phyloP scores from a whole-genome alignment of 495 filamentous ascomycete species.

The Penicillium pancosmium region DNA sequence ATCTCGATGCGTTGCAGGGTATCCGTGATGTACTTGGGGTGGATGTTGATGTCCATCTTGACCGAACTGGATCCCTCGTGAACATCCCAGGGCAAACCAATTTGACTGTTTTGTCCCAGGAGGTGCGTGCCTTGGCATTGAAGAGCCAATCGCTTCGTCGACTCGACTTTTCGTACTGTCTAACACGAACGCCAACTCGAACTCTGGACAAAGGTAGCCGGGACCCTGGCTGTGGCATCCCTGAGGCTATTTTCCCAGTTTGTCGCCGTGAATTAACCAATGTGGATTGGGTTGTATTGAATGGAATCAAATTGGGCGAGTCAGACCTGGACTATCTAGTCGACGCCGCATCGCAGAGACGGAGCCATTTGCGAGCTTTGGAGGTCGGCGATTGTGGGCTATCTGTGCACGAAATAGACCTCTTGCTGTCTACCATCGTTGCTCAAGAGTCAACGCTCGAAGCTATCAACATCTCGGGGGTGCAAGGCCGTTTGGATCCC shows the following conservation, averaged over 20 bases:
- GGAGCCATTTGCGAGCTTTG: conserved; percentile 73
- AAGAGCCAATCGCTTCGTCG: conserved; percentile 64
- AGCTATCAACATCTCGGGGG: conserved; percentile 74
- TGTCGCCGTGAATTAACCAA: conserved; percentile 74
- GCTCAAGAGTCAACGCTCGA: conserved; percentile 74
- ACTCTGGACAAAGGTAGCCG: conserved; percentile 54
- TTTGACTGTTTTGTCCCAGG: conserved; percentile 69
- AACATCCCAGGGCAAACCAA: conserved; percentile 60
- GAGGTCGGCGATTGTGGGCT: conserved; percentile 80
- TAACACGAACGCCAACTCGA: conserved; percentile 54
- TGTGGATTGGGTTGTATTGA: conserved; percentile 79
- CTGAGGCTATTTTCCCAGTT: conserved; percentile 76
- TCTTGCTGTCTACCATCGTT: conserved; percentile 46
- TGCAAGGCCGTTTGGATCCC: conserved; percentile 71
- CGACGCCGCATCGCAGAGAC: conserved; percentile 64
- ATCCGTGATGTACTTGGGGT: conserved; percentile 61
- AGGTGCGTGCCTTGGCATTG: conserved; percentile 70
- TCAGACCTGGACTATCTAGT: conserved; percentile 75
- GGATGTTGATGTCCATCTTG: conserved; percentile 65
- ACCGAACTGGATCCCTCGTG: conserved; percentile 57
- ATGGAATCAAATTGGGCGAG: conserved; percentile 81
- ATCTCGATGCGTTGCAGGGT: conserved; percentile 67
- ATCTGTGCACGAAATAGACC: conserved; percentile 53
- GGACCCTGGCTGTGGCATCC: conserved; percentile 75
- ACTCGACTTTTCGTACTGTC: conserved; percentile 64